phyloP scores from a whole-genome alignment of 1,284 basidiomycete genomes.

The Grifola frondosa region DNA sequence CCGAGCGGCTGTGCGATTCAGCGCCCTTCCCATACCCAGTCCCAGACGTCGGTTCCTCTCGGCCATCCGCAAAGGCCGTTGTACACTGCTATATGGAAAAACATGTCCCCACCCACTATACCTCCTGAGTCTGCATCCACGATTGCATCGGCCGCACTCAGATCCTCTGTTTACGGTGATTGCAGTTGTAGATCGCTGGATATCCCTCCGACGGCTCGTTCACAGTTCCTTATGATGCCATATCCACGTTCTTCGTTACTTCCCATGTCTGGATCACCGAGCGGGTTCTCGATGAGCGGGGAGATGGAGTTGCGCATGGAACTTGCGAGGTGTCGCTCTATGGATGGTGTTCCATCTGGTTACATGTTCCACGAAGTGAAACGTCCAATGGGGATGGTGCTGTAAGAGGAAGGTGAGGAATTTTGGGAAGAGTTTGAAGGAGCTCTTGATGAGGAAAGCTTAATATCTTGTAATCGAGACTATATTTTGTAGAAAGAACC shows the following conservation, averaged over 20 bases:
- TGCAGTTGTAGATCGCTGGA: conserved; percentile 22
- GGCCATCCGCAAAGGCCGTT: conserved; percentile 45
- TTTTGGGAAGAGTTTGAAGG: conserved; percentile 42
- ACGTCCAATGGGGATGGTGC: conserved; percentile 18
- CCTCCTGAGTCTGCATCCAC: conserved; percentile 29
- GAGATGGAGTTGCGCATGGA: conserved; percentile 59
- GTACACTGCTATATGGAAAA: conserved; percentile 61
- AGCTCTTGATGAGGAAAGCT: conserved; percentile 34
- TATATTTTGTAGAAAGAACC: too few species aligned
- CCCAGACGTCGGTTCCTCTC: conserved; percentile 14
- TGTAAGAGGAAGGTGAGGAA: conserved; percentile 41
- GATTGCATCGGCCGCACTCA: conserved; percentile 27
- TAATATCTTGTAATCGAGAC: too few species aligned
- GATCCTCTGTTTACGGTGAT: conserved; percentile 21
- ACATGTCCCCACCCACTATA: conserved; percentile 46
- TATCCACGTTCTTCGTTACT: conserved; percentile 12
- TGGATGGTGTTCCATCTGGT: conserved; percentile 19
- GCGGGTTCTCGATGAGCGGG: conserved; percentile 49
- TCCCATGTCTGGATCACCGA: conserved; percentile 11
- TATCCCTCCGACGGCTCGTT: conserved; percentile 19
- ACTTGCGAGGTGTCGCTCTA: conserved; percentile 43
- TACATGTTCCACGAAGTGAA: conserved; percentile 18
- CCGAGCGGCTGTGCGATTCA: conserved; percentile 18
- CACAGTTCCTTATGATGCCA: conserved; percentile 9
- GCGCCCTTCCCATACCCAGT: conserved; percentile 4